Percentiles rank a stretch among this genome's conserved stretches.
phyloP scores from a whole-genome alignment of 1,284 basidiomycete species.

The Prillingera fragicola region DNA sequence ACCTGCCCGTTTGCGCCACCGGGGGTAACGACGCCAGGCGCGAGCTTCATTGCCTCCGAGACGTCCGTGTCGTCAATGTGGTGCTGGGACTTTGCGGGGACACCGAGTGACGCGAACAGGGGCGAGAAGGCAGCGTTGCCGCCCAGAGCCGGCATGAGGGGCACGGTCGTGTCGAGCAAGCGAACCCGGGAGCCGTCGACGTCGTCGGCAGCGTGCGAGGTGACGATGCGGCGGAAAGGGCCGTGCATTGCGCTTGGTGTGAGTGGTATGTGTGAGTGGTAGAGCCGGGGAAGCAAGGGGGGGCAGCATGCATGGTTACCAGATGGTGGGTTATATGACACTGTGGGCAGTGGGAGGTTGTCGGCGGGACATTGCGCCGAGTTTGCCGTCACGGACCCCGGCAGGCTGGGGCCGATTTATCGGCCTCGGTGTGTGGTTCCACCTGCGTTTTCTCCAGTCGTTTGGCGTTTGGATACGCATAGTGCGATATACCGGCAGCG shows the following conservation, averaged over 20 bases:
- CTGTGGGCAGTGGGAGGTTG: no score
- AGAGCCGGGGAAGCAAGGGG: no score
- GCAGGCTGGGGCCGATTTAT: no score
- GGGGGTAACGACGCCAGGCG: conserved; percentile 27
- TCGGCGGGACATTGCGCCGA: no score
- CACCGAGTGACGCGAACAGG: conserved; percentile 29
- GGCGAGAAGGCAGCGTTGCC: conserved; percentile 28
- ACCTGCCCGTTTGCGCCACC: conserved; percentile 39
- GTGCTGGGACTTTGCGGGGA: conserved; percentile 26
- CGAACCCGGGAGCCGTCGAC: conserved; percentile 24
- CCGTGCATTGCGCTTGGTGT: conserved; percentile 5
- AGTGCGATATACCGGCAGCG: no score
- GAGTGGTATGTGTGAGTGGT: background rate
- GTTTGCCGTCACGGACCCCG: no score
- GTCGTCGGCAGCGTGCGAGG: conserved; percentile 27
- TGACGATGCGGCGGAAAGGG: conserved; percentile 35
- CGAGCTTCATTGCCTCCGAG: conserved; percentile 13
- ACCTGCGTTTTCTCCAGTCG: no score
- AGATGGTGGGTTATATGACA: no score
- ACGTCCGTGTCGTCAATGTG: conserved; percentile 19
- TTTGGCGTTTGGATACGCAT: no score
- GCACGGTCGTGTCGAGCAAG: conserved; percentile 18
- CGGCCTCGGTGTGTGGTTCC: no score
- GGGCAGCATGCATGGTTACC: no score
- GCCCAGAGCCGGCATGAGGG: conserved; percentile 19